Conservation (phyloP, 1,139 yeast genomes). For the Geotrichum fermentans region DNA sequence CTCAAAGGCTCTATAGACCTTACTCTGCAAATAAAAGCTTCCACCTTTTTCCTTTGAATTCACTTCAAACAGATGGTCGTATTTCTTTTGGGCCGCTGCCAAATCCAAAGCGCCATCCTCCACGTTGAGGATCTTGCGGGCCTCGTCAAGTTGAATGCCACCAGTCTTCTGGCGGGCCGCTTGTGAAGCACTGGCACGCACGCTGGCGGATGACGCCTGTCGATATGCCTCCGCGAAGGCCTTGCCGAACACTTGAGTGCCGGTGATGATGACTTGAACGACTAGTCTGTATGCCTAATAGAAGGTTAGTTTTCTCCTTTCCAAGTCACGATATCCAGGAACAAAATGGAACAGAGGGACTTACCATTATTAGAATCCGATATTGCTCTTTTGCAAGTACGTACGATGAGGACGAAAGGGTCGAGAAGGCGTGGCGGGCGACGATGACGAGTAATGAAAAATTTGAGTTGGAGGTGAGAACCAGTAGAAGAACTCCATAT, state of each 20-base stretch:
- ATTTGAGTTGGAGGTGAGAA: too few relatives aligned
- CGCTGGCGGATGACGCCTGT: constrained; percentile 88
- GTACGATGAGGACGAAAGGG: too few relatives aligned
- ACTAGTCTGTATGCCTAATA: constrained; percentile 79
- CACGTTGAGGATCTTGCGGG: constrained; percentile 82
- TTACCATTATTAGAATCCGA: too few relatives aligned
- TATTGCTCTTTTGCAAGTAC: too few relatives aligned
- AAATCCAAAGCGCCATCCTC: constrained; percentile 42
- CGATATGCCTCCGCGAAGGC: constrained; percentile 97
- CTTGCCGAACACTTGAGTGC: constrained; percentile 91
- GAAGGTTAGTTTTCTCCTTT: too few relatives aligned
- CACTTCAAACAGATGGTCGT: constrained; percentile 76
- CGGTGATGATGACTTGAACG: constrained; percentile 86
- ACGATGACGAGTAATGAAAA: too few relatives aligned
- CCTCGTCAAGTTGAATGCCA: constrained; percentile 82
- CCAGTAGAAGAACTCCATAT: too few relatives aligned
- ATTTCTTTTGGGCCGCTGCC: constrained; percentile 68
- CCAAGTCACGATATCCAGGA: too few relatives aligned
- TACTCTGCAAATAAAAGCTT: constrained; percentile 85
- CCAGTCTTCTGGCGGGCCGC: constrained; percentile 61
- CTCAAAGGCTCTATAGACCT: constrained; percentile 81
- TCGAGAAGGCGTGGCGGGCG: too few relatives aligned
- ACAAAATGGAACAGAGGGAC: too few relatives aligned
- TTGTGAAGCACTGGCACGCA: constrained; percentile 58
- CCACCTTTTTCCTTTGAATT: constrained; percentile 93